phyloP scores from a whole-genome alignment of 2,329 filamentous ascomycete species.

The Epichloe elymi region DNA sequence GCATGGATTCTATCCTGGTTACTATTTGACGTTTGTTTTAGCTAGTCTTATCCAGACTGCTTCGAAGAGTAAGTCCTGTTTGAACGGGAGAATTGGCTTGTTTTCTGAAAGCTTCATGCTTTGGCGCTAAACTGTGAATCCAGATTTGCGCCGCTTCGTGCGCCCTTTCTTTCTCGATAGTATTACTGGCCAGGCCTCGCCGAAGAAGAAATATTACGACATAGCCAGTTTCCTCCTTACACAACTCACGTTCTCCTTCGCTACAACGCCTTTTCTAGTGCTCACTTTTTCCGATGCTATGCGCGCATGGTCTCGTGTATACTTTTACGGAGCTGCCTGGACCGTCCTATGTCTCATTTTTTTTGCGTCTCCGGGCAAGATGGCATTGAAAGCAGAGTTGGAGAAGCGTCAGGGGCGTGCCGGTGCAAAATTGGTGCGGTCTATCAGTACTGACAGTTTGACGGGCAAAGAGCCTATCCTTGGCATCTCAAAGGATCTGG shows the following conservation, averaged over 20 bases:
- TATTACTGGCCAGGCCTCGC: conserved; percentile 52
- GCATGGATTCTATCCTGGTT: conserved; percentile 97
- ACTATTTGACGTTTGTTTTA: conserved; percentile 82
- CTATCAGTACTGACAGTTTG: conserved; percentile 44
- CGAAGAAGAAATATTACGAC: conserved; percentile 79
- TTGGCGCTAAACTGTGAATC: background rate
- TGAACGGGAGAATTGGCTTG: background rate
- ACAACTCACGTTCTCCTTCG: conserved; percentile 73
- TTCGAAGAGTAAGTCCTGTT: conserved; percentile 67
- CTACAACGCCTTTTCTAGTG: conserved; percentile 72
- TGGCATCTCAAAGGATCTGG: conserved; percentile 67
- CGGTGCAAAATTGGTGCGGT: conserved; percentile 32
- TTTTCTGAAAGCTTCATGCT: background rate
- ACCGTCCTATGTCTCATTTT: conserved; percentile 53
- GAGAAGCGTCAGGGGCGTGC: conserved; percentile 42
- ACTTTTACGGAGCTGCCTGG: conserved; percentile 72
- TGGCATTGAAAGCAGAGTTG: conserved; percentile 39
- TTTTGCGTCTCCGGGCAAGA: conserved; percentile 74
- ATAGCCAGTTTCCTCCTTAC: conserved; percentile 60
- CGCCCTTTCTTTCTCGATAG: conserved; percentile 87
- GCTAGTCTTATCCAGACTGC: conserved; percentile 85
- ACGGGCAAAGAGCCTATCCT: conserved; percentile 49
- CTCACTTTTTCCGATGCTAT: conserved; percentile 60
- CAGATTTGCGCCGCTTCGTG: conserved; percentile 78
- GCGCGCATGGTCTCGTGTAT: conserved; percentile 68